phyloP scores from a whole-genome alignment of 495 filamentous ascomycete genomes.

The Xylaria cubensis region DNA sequence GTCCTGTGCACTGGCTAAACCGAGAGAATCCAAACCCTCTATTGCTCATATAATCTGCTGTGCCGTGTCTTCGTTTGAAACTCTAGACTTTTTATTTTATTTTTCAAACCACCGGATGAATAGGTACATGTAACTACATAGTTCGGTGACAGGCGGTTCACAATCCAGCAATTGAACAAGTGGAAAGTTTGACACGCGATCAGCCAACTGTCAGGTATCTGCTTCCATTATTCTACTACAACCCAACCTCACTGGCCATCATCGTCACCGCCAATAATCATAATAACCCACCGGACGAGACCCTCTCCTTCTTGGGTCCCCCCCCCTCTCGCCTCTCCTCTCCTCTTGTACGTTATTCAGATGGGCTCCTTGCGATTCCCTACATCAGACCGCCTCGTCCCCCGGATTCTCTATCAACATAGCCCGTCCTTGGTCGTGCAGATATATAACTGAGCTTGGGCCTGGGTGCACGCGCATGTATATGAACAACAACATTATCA shows the following conservation, averaged over 20 bases:
- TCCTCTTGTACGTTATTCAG: not conserved
- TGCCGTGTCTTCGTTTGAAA: not conserved
- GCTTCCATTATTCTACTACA: not conserved
- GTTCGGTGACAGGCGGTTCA: too few relatives aligned
- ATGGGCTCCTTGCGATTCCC: not conserved
- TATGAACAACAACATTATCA: not conserved
- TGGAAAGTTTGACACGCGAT: not conserved
- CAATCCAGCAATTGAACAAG: not conserved
- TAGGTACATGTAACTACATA: too few relatives aligned
- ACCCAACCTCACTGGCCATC: not conserved
- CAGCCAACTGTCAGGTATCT: not conserved
- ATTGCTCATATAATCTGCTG: not conserved
- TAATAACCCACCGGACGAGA: not conserved
- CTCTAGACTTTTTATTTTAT: not conserved
- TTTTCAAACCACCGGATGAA: not conserved
- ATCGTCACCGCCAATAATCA: not conserved
- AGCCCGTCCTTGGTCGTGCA: not conserved
- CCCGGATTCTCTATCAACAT: not conserved
- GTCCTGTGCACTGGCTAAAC: not conserved
- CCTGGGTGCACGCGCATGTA: constrained; percentile 7
- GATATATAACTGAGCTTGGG: constrained; percentile 19
- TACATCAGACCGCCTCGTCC: not conserved
- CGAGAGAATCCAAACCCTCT: not conserved
- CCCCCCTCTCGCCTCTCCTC: not conserved
- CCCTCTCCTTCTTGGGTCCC: not conserved